phyloP scores from a whole-genome alignment of 768 basidiomycete species.

The Mycena epipterygia region DNA sequence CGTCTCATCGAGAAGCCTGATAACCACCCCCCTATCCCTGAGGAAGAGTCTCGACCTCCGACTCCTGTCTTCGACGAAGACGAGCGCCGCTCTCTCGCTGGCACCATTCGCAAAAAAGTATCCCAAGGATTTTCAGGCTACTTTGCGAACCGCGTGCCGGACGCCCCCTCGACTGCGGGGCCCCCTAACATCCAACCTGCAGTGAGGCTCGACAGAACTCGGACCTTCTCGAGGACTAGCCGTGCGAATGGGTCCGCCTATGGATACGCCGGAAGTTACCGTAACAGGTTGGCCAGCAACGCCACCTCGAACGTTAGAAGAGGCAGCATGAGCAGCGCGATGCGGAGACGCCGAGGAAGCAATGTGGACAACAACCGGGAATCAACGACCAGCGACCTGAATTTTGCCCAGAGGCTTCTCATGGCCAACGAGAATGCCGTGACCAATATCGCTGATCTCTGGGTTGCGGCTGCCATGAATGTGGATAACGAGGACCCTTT shows the following conservation, averaged over 20 bases:
- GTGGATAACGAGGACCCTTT: slow-evolving; percentile 92
- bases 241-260: slow-evolving; percentile 84
- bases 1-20: slow-evolving; percentile 83
- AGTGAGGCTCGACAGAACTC: slow-evolving; percentile 60
- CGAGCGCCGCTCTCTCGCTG: slow-evolving; percentile 55
- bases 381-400: slow-evolving; percentile 68
- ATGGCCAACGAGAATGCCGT: slow-evolving; percentile 97
- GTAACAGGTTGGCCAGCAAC: slow-evolving; percentile 68
- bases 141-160: slow-evolving; percentile 66
- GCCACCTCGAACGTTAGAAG: slow-evolving; percentile 58
- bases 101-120: slow-evolving; percentile 61
- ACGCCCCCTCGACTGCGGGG: slow-evolving; percentile 47
- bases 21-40: slow-evolving; percentile 68
- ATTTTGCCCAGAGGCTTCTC: slow-evolving; percentile 89
- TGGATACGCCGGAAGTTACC: slow-evolving; percentile 74
- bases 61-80: slow-evolving; percentile 63
- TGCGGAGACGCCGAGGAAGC: slow-evolving; percentile 66
- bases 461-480: slow-evolving; percentile 98
- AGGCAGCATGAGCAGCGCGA: slow-evolving; percentile 68
- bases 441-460: slow-evolving; percentile 94
- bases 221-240: slow-evolving; percentile 68
- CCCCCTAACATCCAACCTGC: slow-evolving; percentile 55
- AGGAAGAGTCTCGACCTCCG: slow-evolving; percentile 67
- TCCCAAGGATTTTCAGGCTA: slow-evolving; percentile 71
- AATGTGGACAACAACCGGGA: slow-evolving; percentile 60